Base-by-base conservation (phyloP, 225 moss, liverwort and hornwort species). In the Asterella californica region DNA sequence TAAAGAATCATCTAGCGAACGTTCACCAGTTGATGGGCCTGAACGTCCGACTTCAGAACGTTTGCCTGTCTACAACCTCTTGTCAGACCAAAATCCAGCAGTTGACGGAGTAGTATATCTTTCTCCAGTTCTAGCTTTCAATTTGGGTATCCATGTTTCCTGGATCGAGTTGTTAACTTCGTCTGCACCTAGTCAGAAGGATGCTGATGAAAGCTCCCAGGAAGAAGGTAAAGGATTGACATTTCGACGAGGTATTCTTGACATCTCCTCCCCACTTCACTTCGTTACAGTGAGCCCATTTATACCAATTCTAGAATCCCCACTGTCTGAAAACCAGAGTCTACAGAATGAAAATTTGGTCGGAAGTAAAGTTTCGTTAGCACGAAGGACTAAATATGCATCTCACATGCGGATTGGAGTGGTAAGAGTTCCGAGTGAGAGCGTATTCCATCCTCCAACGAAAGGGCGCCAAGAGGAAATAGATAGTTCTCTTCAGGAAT, bases 391-490 rank as follows among this genome's bases (percentile, higher is more conserved):
- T 10, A 80, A 65, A 25, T 82, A 87, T 74, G 87, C 87, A 79
- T 79, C 87, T 53, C 87, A 87, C 77, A 79, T 87, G 77, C 76
- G 87, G 72, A 82, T 87, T 63, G 87, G 87, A 55, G 29, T 84
- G 29, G 76, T 87, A 50, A 62, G 87, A 77, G 54, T 76, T 24
- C 87, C 87, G 0, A 21, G 65, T 70, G 86, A 84, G 34, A 87
- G 57, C 68, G 14, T 45, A 36, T 12, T 74, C 19, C 78, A 75
- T 71, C 66, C 82, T 77, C 71, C 72, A 76, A 82, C 81, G 65
- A 90, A 83, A 59, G 84, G 86, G 63, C 89, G 91, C 54, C 92
- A 90, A 83, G 81, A 83, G 70, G 90, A 90, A 76, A 92, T 97
- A 57, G 97, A 94, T 84, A 37, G 83, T 57, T 89, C 93, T 21